Conservation (phyloP, 176 grass and related monocot genomes). For the Hordeum vulgare region MorexV3_pseudomolecules_assembly NC_058524.1:296609776-296610275, state of each 20-base stretch:
- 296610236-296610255: no score
- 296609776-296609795: constrained; percentile 84
- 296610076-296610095: background rate
- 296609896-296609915: constrained; percentile 80
- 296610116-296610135: background rate
- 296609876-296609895: constrained; percentile 94
- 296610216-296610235: no score
- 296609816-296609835: constrained; percentile 98
- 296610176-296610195: background rate
- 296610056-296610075: background rate
- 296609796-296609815: constrained; percentile 78
- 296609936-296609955: constrained; percentile 71
- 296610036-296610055: background rate
- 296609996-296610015: background rate
- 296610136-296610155: background rate
- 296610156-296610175: background rate
- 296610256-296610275: background rate
- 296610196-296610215: background rate
- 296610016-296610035: background rate
- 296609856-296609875: constrained; percentile 92
- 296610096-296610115: background rate
- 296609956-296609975: constrained; percentile 38
- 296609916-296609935: constrained; percentile 87
- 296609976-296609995: background rate
- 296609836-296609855: constrained; percentile 96